Base-by-base conservation (phyloP, 228 moss, liverwort and hornwort genomes). In the Sphagnum fallax region DNA sequence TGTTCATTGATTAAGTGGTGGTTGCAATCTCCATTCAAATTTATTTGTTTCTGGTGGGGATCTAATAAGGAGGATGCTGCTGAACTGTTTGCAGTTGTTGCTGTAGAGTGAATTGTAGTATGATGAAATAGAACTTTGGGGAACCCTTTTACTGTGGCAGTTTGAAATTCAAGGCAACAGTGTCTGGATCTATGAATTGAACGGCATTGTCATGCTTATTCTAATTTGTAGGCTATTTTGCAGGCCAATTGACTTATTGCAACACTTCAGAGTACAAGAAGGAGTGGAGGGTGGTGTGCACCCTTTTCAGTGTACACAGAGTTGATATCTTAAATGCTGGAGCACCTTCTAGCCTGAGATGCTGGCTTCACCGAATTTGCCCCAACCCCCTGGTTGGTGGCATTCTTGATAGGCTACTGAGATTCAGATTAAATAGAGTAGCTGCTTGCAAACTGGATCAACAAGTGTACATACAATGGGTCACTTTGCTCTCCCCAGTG, bases 261-360 rank as follows among this genome's bases (percentile, higher is more conserved):
- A 89, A 70, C 93, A 92, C 69, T 94, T 94, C 77, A 87, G 94
- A 78, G 90, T 90, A 53, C 92, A 92, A 74, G 92, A 95, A 77
- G 91, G 90, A 74, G 81, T 79, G n/a, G 98, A 94, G 79, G 98
- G 98, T 75, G 85, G 78, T 64, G 88, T 77, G 49, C 94, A 88
- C 71, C 98, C 94, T 61, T 98, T 98, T 73, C 94, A 94, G 73
- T 98, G 98, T 82, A 94, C 98, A 47, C 98, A 92, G 76, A 98
- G 97, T 80, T 98, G 89, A 93, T 70, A 62, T 60, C 53, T 64
- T 49, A 71, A 51, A 60, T 67, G 79, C 78, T 67, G 69, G 70
- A 67, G 66, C 52, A 52, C 50, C 75, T 73, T 80, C 65, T 55
- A 65, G 80, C 78, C 74, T 67, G 76, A 76, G 76, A 70, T 83